Conservation (phyloP, 257 asterid genomes). For the Anisodus acutangulus region DNA sequence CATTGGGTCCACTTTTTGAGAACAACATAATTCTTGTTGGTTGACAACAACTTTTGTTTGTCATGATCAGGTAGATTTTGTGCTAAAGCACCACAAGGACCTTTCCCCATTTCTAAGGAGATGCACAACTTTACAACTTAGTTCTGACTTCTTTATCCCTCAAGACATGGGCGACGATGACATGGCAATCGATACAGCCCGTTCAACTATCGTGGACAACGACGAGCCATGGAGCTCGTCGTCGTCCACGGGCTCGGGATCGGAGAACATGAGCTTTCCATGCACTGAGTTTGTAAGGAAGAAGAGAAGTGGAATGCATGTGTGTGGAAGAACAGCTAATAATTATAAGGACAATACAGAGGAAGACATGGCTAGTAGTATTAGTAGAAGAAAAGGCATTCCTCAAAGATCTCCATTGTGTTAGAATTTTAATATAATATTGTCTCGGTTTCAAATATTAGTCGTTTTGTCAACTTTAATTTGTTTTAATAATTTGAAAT, state of each 20-base stretch:
- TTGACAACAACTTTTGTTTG: too few relatives aligned
- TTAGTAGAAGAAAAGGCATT: constrained; percentile 89
- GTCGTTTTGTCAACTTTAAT: background rate
- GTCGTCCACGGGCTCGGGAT: constrained; percentile 57
- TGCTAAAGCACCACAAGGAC: constrained; percentile 66
- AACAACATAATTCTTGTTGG: background rate
- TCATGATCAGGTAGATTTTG: constrained; percentile 66
- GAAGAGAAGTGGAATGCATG: constrained; percentile 72
- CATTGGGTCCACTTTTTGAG: too few relatives aligned
- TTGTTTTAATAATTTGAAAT: background rate
- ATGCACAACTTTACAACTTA: constrained; percentile 73
- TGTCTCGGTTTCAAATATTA: background rate
- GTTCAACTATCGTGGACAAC: constrained; percentile 67
- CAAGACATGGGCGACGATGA: constrained; percentile 73
- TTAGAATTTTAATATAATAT: constrained; percentile 38
- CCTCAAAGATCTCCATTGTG: constrained; percentile 96
- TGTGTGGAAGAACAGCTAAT: constrained; percentile 59
- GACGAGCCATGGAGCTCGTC: constrained; percentile 59
- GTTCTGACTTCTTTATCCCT: constrained; percentile 90
- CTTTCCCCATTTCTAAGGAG: constrained; percentile 71
- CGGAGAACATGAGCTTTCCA: constrained; percentile 74
- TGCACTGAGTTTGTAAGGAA: constrained; percentile 74
- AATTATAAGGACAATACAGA: constrained; percentile 46
- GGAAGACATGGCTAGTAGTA: constrained; percentile 82
- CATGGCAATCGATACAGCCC: constrained; percentile 48